Evolutionary conservation across 345 rosid genomes (phyloP).

Genomic region (Citrus australasica): DNA sequence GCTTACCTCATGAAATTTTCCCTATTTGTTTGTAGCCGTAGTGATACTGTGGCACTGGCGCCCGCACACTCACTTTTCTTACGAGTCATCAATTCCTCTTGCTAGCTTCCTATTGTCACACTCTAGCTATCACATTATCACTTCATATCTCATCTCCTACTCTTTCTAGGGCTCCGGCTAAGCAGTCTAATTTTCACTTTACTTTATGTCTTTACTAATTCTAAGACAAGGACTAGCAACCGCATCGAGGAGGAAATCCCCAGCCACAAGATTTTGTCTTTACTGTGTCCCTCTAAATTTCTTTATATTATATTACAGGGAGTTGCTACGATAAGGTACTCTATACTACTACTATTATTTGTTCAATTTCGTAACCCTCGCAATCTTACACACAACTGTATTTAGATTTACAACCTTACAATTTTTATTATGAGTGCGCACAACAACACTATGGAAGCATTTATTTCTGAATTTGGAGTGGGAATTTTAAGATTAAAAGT

Average conservation of each 20-base stretch:
- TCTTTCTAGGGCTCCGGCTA: neutral
- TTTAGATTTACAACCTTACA: no score
- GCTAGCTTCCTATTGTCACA: neutral
- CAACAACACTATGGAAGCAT: no score
- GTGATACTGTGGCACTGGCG: neutral
- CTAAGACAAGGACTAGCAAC: neutral
- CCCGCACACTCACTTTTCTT: neutral
- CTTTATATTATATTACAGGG: neutral
- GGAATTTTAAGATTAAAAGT: accelerated
- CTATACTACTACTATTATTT: neutral
- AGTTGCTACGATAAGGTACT: neutral
- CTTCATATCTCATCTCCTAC: neutral
- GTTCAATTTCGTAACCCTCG: neutral
- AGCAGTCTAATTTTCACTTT: neutral
- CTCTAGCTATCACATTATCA: neutral
- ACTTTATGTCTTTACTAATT: neutral
- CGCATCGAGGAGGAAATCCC: neutral
- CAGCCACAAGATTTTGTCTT: neutral
- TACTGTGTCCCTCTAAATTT: neutral
- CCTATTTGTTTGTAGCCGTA: neutral
- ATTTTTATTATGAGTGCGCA: no score
- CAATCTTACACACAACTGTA: no score
- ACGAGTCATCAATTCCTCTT: neutral
- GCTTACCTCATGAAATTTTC: neutral
- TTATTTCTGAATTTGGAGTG: accelerated